phyloP scores from a whole-genome alignment of 2,329 filamentous ascomycete species.

The Alternaria sp. region DNA sequence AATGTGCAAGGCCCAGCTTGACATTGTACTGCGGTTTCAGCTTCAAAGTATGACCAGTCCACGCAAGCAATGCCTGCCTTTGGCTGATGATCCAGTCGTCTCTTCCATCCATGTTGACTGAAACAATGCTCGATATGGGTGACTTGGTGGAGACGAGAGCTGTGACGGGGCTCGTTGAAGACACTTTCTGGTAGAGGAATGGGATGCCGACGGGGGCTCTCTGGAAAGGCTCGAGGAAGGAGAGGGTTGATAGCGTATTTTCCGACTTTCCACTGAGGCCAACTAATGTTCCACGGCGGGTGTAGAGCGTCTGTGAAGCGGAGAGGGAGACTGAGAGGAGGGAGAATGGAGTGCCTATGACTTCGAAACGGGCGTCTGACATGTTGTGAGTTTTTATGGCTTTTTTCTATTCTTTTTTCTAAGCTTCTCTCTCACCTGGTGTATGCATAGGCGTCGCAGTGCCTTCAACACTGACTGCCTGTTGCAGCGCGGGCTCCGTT shows the following conservation, averaged over 20 bases:
- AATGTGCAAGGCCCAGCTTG: slow-evolving; percentile 80
- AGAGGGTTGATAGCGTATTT: slow-evolving; percentile 89
- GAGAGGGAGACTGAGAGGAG: slow-evolving; percentile 92
- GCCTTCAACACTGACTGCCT: slow-evolving; percentile 33
- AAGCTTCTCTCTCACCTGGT: slow-evolving; percentile 35
- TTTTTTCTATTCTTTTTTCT: not conserved
- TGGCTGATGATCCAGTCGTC: slow-evolving; percentile 95
- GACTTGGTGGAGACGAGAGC: slow-evolving; percentile 89
- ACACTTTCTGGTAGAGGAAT: slow-evolving; percentile 90
- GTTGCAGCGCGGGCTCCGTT: slow-evolving; percentile 52
- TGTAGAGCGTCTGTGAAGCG: slow-evolving; percentile 92
- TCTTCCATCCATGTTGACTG: slow-evolving; percentile 89
- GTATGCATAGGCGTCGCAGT: slow-evolving; percentile 34
- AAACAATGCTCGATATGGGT: slow-evolving; percentile 82
- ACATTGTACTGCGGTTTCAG: slow-evolving; percentile 79
- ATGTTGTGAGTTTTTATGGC: slow-evolving; percentile 3
- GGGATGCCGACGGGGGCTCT: slow-evolving; percentile 84
- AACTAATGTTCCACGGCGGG: slow-evolving; percentile 87
- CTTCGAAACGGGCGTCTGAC: slow-evolving; percentile 91
- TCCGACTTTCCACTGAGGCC: slow-evolving; percentile 89
- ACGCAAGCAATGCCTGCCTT: slow-evolving; percentile 87
- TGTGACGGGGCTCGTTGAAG: slow-evolving; percentile 85
- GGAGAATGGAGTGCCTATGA: slow-evolving; percentile 89
- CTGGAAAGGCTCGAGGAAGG: slow-evolving; percentile 82
- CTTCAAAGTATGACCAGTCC: slow-evolving; percentile 88